These are phyloP conservation scores for Kingdonia uniflora DNA, from an alignment of 164 flowering plant species.

Conservation along the genomic window DNA sequence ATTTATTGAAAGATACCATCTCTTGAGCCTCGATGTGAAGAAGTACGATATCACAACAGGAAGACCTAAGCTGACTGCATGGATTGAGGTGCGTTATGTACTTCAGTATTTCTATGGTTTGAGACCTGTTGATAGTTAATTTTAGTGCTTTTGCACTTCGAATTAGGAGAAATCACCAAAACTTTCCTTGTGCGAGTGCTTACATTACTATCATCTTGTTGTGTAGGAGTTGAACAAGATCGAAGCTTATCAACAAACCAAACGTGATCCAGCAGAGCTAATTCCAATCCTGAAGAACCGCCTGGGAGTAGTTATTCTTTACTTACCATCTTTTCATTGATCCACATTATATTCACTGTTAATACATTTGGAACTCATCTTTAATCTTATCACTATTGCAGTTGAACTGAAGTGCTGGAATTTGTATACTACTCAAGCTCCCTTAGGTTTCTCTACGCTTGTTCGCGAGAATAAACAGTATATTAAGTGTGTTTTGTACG, in stretches of 20 bases:
- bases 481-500: too few species aligned
- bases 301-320: slow-evolving; percentile 23
- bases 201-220: not conserved
- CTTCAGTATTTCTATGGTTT: not conserved
- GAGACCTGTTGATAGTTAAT: not conserved
- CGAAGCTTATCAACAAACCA: slow-evolving; percentile 49
- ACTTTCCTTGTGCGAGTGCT: not conserved
- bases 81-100: slow-evolving; percentile 56
- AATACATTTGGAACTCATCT: too few species aligned
- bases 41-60: slow-evolving; percentile 49
- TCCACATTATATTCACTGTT: too few species aligned
- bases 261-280: slow-evolving; percentile 43
- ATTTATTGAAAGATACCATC: slow-evolving; percentile 7
- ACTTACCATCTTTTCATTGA: too few species aligned
- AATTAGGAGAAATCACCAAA: not conserved
- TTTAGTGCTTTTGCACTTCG: too few species aligned
- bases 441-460: not conserved
- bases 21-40: slow-evolving; percentile 47
- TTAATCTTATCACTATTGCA: not conserved
- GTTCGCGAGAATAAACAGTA: too few species aligned
- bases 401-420: not conserved
- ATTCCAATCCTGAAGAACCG: slow-evolving; percentile 36
- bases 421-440: not conserved
- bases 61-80: slow-evolving; percentile 60
- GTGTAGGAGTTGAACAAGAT: slow-evolving; percentile 57